Evolutionary conservation across 441 rosid species (phyloP).

Genomic region (Flueggea neowawraea): DNA sequence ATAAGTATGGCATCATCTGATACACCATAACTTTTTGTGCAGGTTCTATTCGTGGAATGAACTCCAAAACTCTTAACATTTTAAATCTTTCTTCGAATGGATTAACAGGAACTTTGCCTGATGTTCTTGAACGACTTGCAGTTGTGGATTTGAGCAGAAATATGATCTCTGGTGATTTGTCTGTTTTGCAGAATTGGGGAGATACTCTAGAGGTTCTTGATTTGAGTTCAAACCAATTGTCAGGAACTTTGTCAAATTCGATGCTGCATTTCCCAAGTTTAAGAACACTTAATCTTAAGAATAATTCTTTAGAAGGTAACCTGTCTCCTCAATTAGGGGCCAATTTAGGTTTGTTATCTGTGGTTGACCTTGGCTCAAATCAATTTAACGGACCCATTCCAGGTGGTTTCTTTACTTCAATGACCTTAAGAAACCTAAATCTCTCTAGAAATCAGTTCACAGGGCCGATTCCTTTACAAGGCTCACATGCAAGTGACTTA

Average conservation of each 20-base stretch:
- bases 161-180: conserved; percentile 56
- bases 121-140: conserved; percentile 35
- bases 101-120: conserved; percentile 70
- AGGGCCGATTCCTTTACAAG: conserved; percentile 68
- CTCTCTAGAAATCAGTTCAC: conserved; percentile 71
- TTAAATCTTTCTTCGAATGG: conserved; percentile 81
- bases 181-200: conserved; percentile 60
- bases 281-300: conserved; percentile 48
- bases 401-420: conserved; percentile 52
- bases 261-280: conserved; percentile 49
- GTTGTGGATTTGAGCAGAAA: conserved; percentile 75
- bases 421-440: conserved; percentile 54
- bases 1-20: conserved; percentile 10
- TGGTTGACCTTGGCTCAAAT: conserved; percentile 75
- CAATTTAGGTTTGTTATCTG: conserved; percentile 38
- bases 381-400: conserved; percentile 65
- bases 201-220: conserved; percentile 66
- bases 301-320: conserved; percentile 57
- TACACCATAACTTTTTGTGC: conserved; percentile 22
- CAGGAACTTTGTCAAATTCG: conserved; percentile 64
- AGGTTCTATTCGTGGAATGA: conserved; percentile 62
- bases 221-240: conserved; percentile 80
- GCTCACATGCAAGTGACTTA: conserved; percentile 55
- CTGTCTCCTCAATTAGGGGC: conserved; percentile 56
- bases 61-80: conserved; percentile 55